Conservation (phyloP, 352 stramenopile species). For the Globisporangium yorkense region DNA sequence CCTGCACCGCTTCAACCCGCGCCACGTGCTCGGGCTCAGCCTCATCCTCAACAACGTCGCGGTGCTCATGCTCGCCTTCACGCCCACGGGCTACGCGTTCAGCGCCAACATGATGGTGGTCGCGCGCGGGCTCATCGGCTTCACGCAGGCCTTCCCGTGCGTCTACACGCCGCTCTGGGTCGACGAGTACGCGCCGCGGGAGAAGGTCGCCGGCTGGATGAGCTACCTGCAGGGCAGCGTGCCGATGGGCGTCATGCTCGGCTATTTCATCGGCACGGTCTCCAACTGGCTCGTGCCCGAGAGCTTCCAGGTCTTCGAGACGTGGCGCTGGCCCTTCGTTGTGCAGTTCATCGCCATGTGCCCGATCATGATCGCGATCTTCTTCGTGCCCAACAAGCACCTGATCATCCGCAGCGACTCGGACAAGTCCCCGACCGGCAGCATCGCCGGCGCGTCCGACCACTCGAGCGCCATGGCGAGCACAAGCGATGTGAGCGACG, state of each 20-base stretch:
- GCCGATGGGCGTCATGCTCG: constrained; percentile 82
- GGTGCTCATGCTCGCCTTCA: constrained; percentile 65
- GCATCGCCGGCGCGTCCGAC: constrained; percentile 33
- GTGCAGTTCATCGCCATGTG: constrained; percentile 73
- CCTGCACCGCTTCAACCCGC: constrained; percentile 62
- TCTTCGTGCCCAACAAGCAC: constrained; percentile 78
- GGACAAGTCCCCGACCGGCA: constrained; percentile 36
- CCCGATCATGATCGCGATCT: constrained; percentile 71
- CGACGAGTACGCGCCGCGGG: constrained; percentile 72
- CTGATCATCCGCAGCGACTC: constrained; percentile 60
- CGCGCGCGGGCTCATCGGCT: constrained; percentile 62
- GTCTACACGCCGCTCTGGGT: constrained; percentile 85
- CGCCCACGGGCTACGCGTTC: constrained; percentile 58
- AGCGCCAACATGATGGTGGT: constrained; percentile 72
- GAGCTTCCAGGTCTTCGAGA: constrained; percentile 56
- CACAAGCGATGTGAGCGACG: constrained; percentile 26
- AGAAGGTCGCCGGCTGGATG: constrained; percentile 79
- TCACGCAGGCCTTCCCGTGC: constrained; percentile 79
- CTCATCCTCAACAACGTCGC: constrained; percentile 76
- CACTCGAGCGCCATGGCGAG: constrained; percentile 28
- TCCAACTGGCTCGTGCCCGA: constrained; percentile 77
- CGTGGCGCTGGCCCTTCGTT: constrained; percentile 82
- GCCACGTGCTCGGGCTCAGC: constrained; percentile 57
- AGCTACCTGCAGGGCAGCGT: constrained; percentile 80
- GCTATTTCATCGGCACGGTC: constrained; percentile 77